Evolutionary conservation across 148 eudicot genomes (phyloP), one percentile per base, ranked within the genome.

Genomic region (Camellia sinensis): DNA sequence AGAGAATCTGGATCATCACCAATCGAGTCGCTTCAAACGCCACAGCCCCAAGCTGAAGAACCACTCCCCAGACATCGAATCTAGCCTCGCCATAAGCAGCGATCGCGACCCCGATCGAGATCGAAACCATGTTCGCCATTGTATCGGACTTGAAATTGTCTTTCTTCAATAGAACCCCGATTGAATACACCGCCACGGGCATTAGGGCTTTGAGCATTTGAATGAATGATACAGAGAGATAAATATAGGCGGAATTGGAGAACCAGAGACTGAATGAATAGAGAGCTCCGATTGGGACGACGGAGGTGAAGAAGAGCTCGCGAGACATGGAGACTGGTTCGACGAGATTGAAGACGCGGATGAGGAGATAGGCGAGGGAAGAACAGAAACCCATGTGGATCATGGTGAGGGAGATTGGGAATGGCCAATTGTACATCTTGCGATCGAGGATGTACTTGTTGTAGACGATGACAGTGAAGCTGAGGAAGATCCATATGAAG

Each of bases 311-410:
- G 12, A 72, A 80, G 12, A 80, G 76, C 14, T 80, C 71, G 48
- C 67, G 61, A 0, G 82, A 71, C 70, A 80, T 80, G 62, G 82
- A 29, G 2, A 73, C 71, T 5, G 82, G 82, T 6, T 80, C 77
- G 52, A 73, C 71, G 61, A 80, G 48, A 0, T 50, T 50, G 70
- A 79, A 54, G 75, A 79, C 65, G 29, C 60, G 59, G 37, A 80
- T 61, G 37, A 53, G 59, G 70, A 80, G 77, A 71, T 56, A 56
- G 37, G 82, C 71, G 45, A 80, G 59, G 70, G 82, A 71, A 59
- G 81, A 79, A 54, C 81, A 79, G 21, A 79, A 79, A 43, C 54
- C 53, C 81, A 79, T 79, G 81, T 79, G 81, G 75, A 79, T 79
- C 67, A 79, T 70, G 53, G 81, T 79, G 40, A 79, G 81, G 18